Conservation (phyloP, 192 early-diverging fungal genomes). For the Coemansia sp. region DNA sequence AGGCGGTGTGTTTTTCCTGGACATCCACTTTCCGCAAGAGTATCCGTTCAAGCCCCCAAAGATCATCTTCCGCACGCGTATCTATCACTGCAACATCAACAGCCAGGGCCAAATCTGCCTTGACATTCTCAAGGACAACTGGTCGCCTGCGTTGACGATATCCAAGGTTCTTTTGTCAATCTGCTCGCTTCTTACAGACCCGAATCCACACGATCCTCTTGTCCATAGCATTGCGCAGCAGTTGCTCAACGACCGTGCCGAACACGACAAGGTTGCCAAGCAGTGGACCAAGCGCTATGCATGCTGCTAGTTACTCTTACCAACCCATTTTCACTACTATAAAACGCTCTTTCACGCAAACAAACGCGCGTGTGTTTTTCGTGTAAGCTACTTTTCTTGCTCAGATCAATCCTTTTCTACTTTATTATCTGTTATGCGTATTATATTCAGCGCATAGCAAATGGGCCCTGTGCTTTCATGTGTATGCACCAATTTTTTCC, state of each 20-base stretch:
- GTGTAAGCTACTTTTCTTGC: neutral
- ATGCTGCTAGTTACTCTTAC: conserved; percentile 24
- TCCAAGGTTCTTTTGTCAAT: conserved; percentile 96
- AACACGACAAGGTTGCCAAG: conserved; percentile 85
- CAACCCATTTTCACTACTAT: neutral
- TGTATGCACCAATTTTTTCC: neutral
- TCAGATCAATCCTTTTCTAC: neutral
- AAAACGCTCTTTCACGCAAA: neutral
- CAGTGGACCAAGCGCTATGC: conserved; percentile 93
- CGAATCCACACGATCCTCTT: conserved; percentile 93
- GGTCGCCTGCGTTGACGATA: conserved; percentile 94
- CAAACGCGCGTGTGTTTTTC: neutral
- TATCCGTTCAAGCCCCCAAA: conserved; percentile 98
- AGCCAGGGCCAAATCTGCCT: conserved; percentile 89
- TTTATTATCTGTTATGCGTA: too few relatives aligned
- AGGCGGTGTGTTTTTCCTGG: conserved; percentile 91
- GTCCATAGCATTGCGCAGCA: conserved; percentile 90
- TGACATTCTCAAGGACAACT: conserved; percentile 96
- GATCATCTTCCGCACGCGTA: conserved; percentile 88
- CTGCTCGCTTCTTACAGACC: conserved; percentile 90
- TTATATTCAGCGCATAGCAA: too few relatives aligned
- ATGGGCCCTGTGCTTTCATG: too few relatives aligned
- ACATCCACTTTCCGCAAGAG: conserved; percentile 81
- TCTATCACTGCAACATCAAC: conserved; percentile 98
- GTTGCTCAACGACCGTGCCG: conserved; percentile 78